These are phyloP conservation scores for Candida michaelii DNA, from an alignment of 805 yeast species.

Conservation along the genomic window DNA sequence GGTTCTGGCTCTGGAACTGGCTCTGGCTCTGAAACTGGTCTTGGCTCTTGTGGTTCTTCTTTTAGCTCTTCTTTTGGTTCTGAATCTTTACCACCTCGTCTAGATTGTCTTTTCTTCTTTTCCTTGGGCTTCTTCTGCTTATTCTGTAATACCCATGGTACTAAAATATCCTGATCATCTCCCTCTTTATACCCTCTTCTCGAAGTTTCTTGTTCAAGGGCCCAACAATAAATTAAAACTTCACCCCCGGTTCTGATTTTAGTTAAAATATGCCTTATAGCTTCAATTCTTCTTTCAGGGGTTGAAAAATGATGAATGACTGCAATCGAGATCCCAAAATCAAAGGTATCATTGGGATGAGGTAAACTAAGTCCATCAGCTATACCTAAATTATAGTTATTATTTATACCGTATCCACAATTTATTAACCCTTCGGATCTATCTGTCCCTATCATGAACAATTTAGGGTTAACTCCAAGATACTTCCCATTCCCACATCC, in stretches of 20 bases:
- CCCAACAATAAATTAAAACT: conserved; percentile 92
- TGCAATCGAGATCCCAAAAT: conserved; percentile 93
- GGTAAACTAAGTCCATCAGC: conserved; percentile 74
- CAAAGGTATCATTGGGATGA: conserved; percentile 42
- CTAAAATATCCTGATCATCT: conserved; percentile 89
- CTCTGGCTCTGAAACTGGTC: no score
- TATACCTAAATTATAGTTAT: conserved; percentile 56
- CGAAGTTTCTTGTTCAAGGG: conserved; percentile 84
- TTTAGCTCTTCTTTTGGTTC: no score
- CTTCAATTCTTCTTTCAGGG: conserved; percentile 70
- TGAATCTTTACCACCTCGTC: no score
- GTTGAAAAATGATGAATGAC: conserved; percentile 96
- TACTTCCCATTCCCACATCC: conserved; percentile 99
- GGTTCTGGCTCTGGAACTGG: no score
- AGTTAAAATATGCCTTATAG: conserved; percentile 66
- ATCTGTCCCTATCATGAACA: conserved; percentile 74
- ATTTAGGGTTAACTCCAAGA: conserved; percentile 63
- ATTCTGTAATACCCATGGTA: conserved; percentile 87
- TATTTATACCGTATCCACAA: conserved; percentile 54
- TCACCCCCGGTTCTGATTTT: conserved; percentile 60
- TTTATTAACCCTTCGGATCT: conserved; percentile 66
- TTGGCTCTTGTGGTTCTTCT: no score
- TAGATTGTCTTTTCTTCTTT: conserved; percentile 17
- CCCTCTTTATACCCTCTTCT: conserved; percentile 90
- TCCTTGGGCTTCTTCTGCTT: conserved; percentile 38